Percentiles rank a stretch among this genome's conserved stretches.
These are phyloP conservation scores for Asterophora lycoperdoides DNA, from an alignment of 768 basidiomycete species.

Conservation along the genomic window DNA sequence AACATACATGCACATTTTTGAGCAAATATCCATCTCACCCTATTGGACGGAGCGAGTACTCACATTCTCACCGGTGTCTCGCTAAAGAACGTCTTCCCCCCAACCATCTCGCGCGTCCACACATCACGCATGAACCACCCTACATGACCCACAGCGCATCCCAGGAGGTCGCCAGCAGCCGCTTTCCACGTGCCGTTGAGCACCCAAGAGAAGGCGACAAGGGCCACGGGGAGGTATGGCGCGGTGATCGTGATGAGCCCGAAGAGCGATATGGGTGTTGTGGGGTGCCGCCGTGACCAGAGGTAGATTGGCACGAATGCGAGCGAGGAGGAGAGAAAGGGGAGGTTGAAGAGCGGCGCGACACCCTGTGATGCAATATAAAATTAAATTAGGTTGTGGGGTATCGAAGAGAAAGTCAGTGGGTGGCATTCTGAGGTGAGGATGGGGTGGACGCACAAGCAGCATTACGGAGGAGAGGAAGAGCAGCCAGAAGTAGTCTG, in stretches of 20 bases:
- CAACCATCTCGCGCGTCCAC: conserved; percentile 84
- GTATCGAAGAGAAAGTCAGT: not conserved
- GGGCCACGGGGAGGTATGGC: conserved; percentile 89
- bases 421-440: not conserved
- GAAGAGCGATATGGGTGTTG: conserved; percentile 93
- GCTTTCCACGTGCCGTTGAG: conserved; percentile 82
- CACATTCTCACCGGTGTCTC: conserved; percentile 69
- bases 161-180: conserved; percentile 75
- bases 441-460: conserved; percentile 50
- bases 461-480: conserved; percentile 81
- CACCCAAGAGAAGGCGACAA: conserved; percentile 84
- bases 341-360: conserved; percentile 85
- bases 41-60: conserved; percentile 31
- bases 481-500: conserved; percentile 95
- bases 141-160: conserved; percentile 83
- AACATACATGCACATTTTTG: conserved; percentile 1
- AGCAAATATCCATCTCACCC: not conserved
- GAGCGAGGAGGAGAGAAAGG: conserved; percentile 88
- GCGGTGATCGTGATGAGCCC: conserved; percentile 93
- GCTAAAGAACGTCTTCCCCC: conserved; percentile 66
- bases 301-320: conserved; percentile 96
- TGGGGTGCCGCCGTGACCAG: conserved; percentile 93
- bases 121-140: conserved; percentile 85
- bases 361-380: conserved; percentile 44
- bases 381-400: too few species aligned